A percentile compares a stretch with the other conserved stretches of the same genome.
These are phyloP conservation scores for Fraxinus cuspidata DNA, from an alignment of 257 asterid genomes.

Conservation along the genomic window DNA sequence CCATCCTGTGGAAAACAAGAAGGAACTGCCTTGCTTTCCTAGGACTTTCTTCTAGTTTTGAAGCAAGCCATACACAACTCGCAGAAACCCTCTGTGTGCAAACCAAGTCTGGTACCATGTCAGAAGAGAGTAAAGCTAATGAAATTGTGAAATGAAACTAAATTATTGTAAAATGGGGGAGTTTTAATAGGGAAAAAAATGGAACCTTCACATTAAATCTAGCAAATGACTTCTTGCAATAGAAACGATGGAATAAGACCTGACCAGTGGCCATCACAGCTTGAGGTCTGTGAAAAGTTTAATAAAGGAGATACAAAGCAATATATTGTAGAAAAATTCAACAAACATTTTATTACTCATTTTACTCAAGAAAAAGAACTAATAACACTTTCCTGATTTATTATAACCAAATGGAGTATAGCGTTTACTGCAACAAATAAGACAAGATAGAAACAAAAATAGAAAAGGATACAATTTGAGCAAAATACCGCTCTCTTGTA, in stretches of 20 bases:
- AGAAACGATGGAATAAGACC: slow-evolving; percentile 91
- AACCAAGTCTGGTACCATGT: slow-evolving; percentile 17
- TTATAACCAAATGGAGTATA: slow-evolving; percentile 5
- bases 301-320: slow-evolving; percentile 48
- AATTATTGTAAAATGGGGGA: background rate
- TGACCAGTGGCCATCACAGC: slow-evolving; percentile 99
- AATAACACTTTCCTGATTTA: background rate
- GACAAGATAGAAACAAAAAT: background rate
- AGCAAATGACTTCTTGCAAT: slow-evolving; percentile 88
- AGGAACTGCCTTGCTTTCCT: slow-evolving; percentile 88
- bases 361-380: background rate
- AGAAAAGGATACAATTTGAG: slow-evolving; percentile 80
- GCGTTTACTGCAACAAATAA: background rate
- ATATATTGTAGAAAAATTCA: background rate
- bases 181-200: slow-evolving; percentile 1
- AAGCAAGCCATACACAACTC: slow-evolving; percentile 98
- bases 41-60: slow-evolving; percentile 94
- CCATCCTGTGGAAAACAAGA: slow-evolving; percentile 91
- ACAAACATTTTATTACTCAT: slow-evolving; percentile 10
- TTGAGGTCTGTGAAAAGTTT: slow-evolving; percentile 69
- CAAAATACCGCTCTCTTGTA: slow-evolving; percentile 93
- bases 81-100: slow-evolving; percentile 85
- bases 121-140: slow-evolving; percentile 22
- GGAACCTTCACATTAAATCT: slow-evolving; percentile 89
- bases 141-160: background rate